Percentiles rank a stretch among this genome's conserved stretches.
phyloP scores from a whole-genome alignment of 495 filamentous ascomycete genomes.

The Penicillium manginii region DNA sequence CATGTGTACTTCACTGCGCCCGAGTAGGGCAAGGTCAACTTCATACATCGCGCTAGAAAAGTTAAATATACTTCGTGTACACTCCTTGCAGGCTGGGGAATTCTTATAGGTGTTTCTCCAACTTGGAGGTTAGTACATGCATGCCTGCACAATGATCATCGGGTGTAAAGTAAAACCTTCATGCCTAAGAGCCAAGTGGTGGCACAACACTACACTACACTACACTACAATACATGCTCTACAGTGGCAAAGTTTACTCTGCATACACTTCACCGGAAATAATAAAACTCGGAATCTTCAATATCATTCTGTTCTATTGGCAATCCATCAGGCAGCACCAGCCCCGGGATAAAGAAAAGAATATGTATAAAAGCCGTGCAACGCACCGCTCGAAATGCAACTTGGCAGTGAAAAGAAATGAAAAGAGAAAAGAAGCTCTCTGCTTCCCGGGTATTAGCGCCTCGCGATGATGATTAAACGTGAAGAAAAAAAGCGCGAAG shows the following conservation, averaged over 20 bases:
- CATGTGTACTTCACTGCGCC: neutral
- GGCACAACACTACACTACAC: neutral
- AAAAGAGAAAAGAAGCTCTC: constrained; percentile 17
- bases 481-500: constrained; percentile 12
- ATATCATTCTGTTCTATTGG: constrained; percentile 2
- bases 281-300: neutral
- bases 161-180: too few species aligned
- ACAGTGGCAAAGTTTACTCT: neutral
- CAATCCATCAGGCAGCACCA: constrained; percentile 14
- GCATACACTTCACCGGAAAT: neutral
- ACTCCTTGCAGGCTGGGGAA: too few species aligned
- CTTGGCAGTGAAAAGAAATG: constrained; percentile 1
- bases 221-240: neutral
- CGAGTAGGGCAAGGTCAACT: neutral
- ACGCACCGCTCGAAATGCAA: constrained; percentile 4
- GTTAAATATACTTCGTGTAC: neutral
- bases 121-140: too few species aligned
- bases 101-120: too few species aligned
- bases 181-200: too few species aligned
- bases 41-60: neutral
- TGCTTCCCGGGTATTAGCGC: constrained; percentile 45
- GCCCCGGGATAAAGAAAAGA: constrained; percentile 17
- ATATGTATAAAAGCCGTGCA: constrained; percentile 17
- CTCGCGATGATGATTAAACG: constrained; percentile 31
- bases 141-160: too few species aligned